These are phyloP conservation scores for Alisma plantagoaquatica DNA, from an alignment of 106 monocot species.

Conservation along the genomic window DNA sequence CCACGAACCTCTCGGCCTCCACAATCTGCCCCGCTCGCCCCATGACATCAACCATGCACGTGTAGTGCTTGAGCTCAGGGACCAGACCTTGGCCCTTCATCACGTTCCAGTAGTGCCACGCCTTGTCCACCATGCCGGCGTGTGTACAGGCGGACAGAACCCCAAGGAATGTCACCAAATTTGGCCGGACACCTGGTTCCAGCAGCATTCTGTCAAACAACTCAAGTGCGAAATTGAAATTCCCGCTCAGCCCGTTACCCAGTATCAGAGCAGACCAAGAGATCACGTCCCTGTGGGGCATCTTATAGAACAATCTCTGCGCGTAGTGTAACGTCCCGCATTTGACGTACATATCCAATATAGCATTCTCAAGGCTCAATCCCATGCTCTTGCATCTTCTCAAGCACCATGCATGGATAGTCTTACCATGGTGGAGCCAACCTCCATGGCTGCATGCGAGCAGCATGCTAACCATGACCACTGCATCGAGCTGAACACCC, in stretches of 20 bases:
- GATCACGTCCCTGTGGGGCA: conserved; percentile 46
- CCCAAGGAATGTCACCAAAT: conserved; percentile 55
- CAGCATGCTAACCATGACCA: conserved; percentile 42
- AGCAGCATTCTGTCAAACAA: conserved; percentile 42
- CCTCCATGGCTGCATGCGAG: conserved; percentile 30
- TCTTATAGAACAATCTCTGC: conserved; percentile 32
- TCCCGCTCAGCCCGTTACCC: conserved; percentile 53
- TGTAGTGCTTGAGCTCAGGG: conserved; percentile 40
- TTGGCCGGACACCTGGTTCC: conserved; percentile 27
- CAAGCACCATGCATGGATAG: conserved; percentile 33
- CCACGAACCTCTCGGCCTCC: conserved; percentile 32
- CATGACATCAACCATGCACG: conserved; percentile 39
- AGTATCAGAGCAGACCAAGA: conserved; percentile 68
- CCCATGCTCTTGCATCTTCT: conserved; percentile 19
- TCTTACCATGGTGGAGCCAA: conserved; percentile 25
- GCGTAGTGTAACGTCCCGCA: conserved; percentile 32
- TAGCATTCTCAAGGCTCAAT: conserved; percentile 45
- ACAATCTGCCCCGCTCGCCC: conserved; percentile 27
- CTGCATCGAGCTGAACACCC: conserved; percentile 27
- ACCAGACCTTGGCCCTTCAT: conserved; percentile 20
- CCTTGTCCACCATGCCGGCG: conserved; percentile 56
- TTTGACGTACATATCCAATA: conserved; percentile 79
- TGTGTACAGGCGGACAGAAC: conserved; percentile 60
- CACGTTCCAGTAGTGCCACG: conserved; percentile 28
- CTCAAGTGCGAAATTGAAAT: conserved; percentile 22